A percentile compares a stretch with the other conserved stretches of the same genome.
phyloP scores from a whole-genome alignment of 768 basidiomycete species.

The Cyathus striatus region DNA sequence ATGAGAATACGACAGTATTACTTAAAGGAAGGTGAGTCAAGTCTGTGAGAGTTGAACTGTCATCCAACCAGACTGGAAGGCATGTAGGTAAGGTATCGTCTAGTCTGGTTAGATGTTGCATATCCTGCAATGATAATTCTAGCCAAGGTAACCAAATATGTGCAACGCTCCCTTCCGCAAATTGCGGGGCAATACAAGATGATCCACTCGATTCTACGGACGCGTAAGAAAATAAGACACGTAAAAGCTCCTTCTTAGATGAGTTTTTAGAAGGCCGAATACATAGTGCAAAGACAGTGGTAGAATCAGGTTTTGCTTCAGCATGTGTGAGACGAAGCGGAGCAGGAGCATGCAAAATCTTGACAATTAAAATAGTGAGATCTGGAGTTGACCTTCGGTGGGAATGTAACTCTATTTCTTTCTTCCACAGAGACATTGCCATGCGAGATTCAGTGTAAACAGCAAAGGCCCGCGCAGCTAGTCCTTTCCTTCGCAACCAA shows the following conservation, averaged over 20 bases:
- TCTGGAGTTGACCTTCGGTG: not conserved
- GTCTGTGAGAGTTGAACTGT: too few relatives aligned
- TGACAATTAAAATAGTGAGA: not conserved
- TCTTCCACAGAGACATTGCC: constrained; percentile 41
- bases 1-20: too few relatives aligned
- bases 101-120: too few relatives aligned
- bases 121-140: too few relatives aligned
- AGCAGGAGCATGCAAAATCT: not conserved
- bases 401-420: constrained; percentile 26
- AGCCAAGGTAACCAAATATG: constrained; percentile 46
- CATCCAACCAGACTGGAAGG: too few relatives aligned
- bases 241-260: not conserved
- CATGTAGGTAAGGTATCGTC: too few relatives aligned
- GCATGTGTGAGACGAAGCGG: not conserved
- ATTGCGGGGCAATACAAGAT: constrained; percentile 15
- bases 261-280: not conserved
- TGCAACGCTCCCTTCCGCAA: constrained; percentile 33
- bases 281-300: not conserved
- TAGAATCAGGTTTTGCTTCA: not conserved
- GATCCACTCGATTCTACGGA: constrained; percentile 12
- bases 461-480: constrained; percentile 33
- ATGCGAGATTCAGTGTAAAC: constrained; percentile 32
- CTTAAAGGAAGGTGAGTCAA: too few relatives aligned
- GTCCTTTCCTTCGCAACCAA: not conserved
- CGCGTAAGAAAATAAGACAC: not conserved